A percentile compares a stretch with the other conserved stretches of the same genome.
Evolutionary conservation across 352 stramenopile species (phyloP).

Genomic region (Pythium coloratum): DNA sequence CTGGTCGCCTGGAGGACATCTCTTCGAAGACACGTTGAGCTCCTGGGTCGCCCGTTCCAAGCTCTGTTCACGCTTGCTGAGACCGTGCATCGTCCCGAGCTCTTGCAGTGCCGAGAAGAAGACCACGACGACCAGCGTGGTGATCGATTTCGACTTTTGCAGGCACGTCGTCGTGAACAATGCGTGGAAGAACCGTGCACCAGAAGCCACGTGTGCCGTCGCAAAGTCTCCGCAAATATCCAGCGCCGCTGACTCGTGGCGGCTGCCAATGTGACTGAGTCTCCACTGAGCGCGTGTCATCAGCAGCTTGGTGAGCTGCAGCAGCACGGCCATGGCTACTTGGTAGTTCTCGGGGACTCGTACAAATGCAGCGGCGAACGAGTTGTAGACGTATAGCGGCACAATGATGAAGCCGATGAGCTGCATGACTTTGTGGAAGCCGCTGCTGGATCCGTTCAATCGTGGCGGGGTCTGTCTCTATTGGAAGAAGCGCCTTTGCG

Average conservation of each 20-base stretch:
- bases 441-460: not conserved
- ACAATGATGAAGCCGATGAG: not conserved
- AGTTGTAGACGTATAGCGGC: not conserved
- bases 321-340: not conserved
- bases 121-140: not conserved
- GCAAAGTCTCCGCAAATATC: not conserved
- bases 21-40: too few species aligned
- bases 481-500: not conserved
- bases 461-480: not conserved
- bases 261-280: too few species aligned
- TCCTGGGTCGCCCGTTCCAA: not conserved
- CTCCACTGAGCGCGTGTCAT: not conserved
- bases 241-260: too few species aligned
- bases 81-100: not conserved
- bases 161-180: conserved; percentile 13
- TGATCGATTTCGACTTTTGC: conserved; percentile 2
- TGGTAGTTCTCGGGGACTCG: not conserved
- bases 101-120: not conserved
- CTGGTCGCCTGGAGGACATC: too few species aligned
- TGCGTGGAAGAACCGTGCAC: conserved; percentile 17
- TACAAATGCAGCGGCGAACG: not conserved
- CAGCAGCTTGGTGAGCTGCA: not conserved
- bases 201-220: conserved; percentile 7
- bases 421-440: not conserved
- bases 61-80: not conserved